phyloP scores from a whole-genome alignment of 176 grass and related monocot species.

The Echinochloa phyllopogon region DNA sequence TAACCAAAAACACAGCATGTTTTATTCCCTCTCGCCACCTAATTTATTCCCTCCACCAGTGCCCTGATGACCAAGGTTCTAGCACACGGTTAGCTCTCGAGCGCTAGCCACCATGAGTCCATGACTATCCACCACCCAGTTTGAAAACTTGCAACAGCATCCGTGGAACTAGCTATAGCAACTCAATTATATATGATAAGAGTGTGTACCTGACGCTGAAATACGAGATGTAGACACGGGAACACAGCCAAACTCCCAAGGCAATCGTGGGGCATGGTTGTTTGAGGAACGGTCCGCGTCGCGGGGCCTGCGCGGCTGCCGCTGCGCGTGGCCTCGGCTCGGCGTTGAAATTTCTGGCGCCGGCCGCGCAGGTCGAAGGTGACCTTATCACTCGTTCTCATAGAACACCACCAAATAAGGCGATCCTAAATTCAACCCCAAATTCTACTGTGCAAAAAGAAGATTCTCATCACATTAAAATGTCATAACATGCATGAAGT shows the following conservation, averaged over 20 bases:
- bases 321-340: not conserved
- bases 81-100: not conserved
- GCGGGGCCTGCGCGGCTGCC: not conserved
- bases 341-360: conserved; percentile 17
- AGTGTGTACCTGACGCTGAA: conserved; percentile 23
- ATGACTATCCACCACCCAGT: not conserved
- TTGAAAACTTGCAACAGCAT: conserved; percentile 26
- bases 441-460: too few relatives aligned
- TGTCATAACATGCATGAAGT: too few relatives aligned
- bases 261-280: conserved; percentile 37
- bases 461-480: too few relatives aligned
- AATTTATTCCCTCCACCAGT: not conserved
- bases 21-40: not conserved
- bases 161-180: not conserved
- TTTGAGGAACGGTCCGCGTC: conserved; percentile 14
- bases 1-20: not conserved
- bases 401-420: not conserved
- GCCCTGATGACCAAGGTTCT: not conserved
- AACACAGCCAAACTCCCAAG: conserved; percentile 27
- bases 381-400: not conserved
- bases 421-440: too few relatives aligned
- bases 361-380: conserved; percentile 3
- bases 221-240: not conserved
- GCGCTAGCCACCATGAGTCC: not conserved
- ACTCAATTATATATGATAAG: not conserved